Conservation (phyloP, 1,284 basidiomycete genomes). For the Naganishia liquefaciens region DNA sequence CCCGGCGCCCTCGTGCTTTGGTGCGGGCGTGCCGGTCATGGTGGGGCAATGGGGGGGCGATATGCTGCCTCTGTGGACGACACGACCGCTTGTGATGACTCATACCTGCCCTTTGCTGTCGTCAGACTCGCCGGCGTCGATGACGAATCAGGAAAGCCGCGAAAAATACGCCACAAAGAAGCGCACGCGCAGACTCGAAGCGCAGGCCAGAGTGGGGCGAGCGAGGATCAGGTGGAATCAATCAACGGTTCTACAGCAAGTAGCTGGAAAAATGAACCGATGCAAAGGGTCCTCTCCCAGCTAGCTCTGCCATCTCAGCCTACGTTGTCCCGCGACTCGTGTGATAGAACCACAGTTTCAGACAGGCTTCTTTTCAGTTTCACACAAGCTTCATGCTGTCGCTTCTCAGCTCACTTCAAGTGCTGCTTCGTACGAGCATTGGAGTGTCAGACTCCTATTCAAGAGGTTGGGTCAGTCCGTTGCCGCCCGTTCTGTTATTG, state of each 20-base stretch:
- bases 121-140: background rate
- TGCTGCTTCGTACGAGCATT: too few relatives aligned
- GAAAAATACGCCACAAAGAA: background rate
- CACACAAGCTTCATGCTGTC: too few relatives aligned
- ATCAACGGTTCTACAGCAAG: background rate
- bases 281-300: too few relatives aligned
- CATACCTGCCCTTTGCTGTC: background rate
- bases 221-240: background rate
- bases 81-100: background rate
- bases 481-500: too few relatives aligned
- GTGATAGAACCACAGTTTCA: too few relatives aligned
- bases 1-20: slow-evolving; percentile 5
- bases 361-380: too few relatives aligned
- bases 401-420: too few relatives aligned
- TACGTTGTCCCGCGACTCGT: too few relatives aligned
- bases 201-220: slow-evolving; percentile 1
- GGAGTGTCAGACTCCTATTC: too few relatives aligned
- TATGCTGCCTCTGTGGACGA: background rate
- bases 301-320: too few relatives aligned
- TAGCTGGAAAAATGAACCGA: too few relatives aligned
- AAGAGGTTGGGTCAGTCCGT: too few relatives aligned
- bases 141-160: slow-evolving; percentile 14
- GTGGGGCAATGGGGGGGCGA: background rate
- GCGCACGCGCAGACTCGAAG: slow-evolving; percentile 6
- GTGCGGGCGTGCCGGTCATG: slow-evolving; percentile 22